Evolutionary conservation across 2,329 filamentous ascomycete genomes (phyloP), one percentile per base, ranked within the genome.

Genomic region (Arthrocladium fulminans): DNA sequence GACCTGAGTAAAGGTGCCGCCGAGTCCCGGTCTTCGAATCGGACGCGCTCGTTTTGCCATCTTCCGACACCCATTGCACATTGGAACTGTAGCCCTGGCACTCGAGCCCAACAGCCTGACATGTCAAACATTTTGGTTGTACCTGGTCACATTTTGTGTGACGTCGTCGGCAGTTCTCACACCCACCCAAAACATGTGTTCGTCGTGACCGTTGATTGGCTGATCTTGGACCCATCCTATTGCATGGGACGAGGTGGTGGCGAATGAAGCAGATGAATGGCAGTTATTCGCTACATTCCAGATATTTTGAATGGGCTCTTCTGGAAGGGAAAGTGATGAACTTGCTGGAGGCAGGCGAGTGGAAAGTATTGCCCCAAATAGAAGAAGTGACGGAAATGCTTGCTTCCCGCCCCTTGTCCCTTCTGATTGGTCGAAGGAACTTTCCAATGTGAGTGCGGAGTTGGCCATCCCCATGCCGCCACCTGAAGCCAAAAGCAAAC

Each of bases 111-210:
- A 61, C 45, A 9, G 55, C 54, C 7, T 51, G 59, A 47, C 64
- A 66, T 1, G 57, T 64, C 13, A 58, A 53, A 47, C 64, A 67
- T 2, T 52, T 50, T 20, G 64, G 63, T 29, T 58, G 57, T 48
- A 57, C 59, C 43, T 66, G 63, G 40, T 67, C 64, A 46, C 64
- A 67, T 56, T 65, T 66, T 25, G 64, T 58, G 52, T 66, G 63
- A 25, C 63, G 61, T 17, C 60, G 59, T 23, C 63, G 60, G 49
- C 64, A 67, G 12, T 61, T 65, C 37, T 51, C 59, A 48, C 64
- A 67, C 13, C 61, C 64, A 32, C 63, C 64, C 12, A 66, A 51
- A 12, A 38, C 23, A 47, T 47, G 44, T 12, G 44, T 39, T 17
- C 44, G 30, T 15, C 44, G 30, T 17, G 20, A n/a, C 13, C 44